Evolutionary conservation across 2,329 filamentous ascomycete genomes (phyloP), one percentile per base, ranked within the genome.

Genomic region (Fusarium mangiferae): DNA sequence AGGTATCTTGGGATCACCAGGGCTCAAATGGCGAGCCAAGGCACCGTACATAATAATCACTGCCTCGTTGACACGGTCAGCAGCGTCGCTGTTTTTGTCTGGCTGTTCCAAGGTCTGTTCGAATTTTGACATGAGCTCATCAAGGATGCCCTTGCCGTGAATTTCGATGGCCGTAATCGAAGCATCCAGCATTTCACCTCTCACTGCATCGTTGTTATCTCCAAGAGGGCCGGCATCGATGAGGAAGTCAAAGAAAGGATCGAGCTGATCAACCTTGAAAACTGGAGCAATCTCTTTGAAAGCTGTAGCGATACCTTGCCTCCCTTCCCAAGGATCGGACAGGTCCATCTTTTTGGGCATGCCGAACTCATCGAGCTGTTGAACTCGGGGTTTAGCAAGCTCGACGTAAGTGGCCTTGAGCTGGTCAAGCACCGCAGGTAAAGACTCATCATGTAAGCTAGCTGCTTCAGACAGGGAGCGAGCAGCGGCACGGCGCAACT

Each of bases 11-110:
- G 90, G 85, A 81, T 99, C 96, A n/a, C 95, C 94, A 13, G 91
- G 84, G 75, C 93, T 90, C 67, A 99, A 85, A 85, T 99, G 96
- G 58, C 94, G 91, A 48, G 95, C 96, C 42, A 99, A 85, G 58
- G 97, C 96, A 80, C 96, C 96, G 78, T 99, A 99, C 81, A 99
- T 92, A 77, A 99, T 96, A 76, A 99, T 95, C 59, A 99, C 95
- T 24, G 97, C 96, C 83, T 99, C 96, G 77, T 98, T 98, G 72
- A 98, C 93, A 68, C 94, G 90, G 82, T 99, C 97, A 24, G 94
- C 92, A 61, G 92, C 90, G 75, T 95, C 91, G 2, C 92, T 95
- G 65, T 91, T 92, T 80, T 93, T 94, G 81, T 96, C 94, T 6
- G 95, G 93, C 6, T 91, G 91, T 79, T 96, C 95, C n/a, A 99